phyloP scores from a whole-genome alignment of 306 rosid genomes.

The Rosa chinensis region DNA sequence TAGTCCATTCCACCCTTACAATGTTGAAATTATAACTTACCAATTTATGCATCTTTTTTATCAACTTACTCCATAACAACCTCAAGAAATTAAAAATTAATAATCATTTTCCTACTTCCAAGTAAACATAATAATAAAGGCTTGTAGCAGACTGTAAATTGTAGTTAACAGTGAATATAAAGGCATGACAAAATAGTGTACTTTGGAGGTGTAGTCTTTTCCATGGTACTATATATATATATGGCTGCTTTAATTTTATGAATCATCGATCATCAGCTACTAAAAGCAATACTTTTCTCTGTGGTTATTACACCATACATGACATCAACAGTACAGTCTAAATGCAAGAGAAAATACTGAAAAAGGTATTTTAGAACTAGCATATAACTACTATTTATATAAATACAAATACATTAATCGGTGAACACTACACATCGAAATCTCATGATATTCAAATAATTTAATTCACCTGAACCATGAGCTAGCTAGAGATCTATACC shows the following conservation, averaged over 20 bases:
- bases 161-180: neutral
- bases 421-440: neutral
- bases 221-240: neutral
- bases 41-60: no score
- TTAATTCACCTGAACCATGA: neutral
- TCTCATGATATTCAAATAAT: neutral
- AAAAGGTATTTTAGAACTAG: neutral
- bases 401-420: neutral
- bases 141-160: neutral
- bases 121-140: neutral
- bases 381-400: neutral
- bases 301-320: neutral
- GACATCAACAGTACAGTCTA: neutral
- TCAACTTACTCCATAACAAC: no score
- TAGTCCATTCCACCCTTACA: no score
- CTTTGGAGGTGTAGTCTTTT: slow-evolving; percentile 9
- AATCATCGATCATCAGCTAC: neutral
- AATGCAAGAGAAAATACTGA: neutral
- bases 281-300: neutral
- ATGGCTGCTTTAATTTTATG: neutral
- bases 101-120: neutral
- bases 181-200: neutral
- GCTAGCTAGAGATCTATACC: neutral
- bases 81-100: no score
- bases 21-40: no score